Evolutionary conservation across 2,329 filamentous ascomycete species (phyloP).

Genomic region (Cytospora schulzeri): DNA sequence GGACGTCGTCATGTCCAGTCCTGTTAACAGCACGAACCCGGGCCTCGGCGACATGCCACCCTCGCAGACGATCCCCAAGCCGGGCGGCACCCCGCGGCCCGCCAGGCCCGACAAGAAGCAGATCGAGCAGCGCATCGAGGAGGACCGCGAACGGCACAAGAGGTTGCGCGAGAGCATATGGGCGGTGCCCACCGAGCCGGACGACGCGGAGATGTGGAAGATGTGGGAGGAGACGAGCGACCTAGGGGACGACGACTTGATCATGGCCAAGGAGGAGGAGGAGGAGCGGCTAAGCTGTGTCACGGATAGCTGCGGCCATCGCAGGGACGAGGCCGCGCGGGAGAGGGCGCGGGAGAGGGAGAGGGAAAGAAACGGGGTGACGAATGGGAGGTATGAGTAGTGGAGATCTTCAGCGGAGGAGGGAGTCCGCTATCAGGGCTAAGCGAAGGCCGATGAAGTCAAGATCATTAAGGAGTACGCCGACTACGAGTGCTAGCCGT

Average conservation of each 20-base stretch:
- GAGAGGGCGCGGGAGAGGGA: background rate
- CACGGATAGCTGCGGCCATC: constrained; percentile 43
- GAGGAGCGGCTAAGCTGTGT: constrained; percentile 47
- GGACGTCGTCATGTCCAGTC: constrained; percentile 56
- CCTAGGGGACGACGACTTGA: constrained; percentile 82
- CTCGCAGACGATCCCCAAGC: constrained; percentile 44
- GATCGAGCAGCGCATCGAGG: constrained; percentile 94
- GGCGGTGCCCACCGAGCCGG: constrained; percentile 70
- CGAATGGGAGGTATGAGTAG: constrained; percentile 28
- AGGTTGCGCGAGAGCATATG: constrained; percentile 88
- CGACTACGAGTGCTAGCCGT: background rate
- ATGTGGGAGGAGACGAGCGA: constrained; percentile 88
- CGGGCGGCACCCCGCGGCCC: constrained; percentile 33
- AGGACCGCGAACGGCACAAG: constrained; percentile 95
- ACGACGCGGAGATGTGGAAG: constrained; percentile 72
- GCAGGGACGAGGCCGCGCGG: constrained; percentile 24
- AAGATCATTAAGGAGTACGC: background rate
- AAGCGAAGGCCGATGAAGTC: background rate
- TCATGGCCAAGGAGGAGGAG: constrained; percentile 73
- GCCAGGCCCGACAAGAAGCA: constrained; percentile 74
- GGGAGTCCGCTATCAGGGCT: background rate
- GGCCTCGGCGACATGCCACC: constrained; percentile 46
- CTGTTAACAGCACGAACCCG: constrained; percentile 45
- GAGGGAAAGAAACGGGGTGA: constrained; percentile 11
- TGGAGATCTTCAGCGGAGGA: background rate